Evolutionary conservation across 495 filamentous ascomycete genomes (phyloP).

Genomic region (Geoglossum glabrum): DNA sequence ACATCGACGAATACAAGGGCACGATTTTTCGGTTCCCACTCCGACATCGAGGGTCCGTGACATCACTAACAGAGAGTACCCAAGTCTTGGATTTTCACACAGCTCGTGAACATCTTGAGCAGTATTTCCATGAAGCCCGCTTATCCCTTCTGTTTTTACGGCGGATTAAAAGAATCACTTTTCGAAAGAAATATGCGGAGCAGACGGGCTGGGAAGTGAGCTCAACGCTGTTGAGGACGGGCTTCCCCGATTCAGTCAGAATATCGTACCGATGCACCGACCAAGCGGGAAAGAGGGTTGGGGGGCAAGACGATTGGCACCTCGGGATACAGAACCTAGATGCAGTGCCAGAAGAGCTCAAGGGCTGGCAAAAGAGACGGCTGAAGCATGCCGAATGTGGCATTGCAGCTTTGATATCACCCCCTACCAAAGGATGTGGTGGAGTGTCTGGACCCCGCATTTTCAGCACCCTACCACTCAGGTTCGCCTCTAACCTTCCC

Average conservation of each 20-base stretch:
- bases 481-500: constrained; percentile 14
- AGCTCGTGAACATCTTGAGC: constrained; percentile 6
- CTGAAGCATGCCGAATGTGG: constrained; percentile 20
- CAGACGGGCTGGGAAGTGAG: constrained; percentile 3
- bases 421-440: background rate
- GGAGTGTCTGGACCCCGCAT: constrained; percentile 7
- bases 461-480: constrained; percentile 19
- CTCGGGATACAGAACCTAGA: constrained; percentile 11
- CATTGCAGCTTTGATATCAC: constrained; percentile 13
- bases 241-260: background rate
- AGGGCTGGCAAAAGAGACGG: background rate
- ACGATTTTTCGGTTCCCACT: constrained; percentile 25
- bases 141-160: constrained; percentile 17
- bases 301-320: constrained; percentile 10
- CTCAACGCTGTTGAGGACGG: too few species aligned
- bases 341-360: constrained; percentile 2
- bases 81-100: constrained; percentile 1
- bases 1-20: constrained; percentile 16
- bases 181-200: constrained; percentile 6
- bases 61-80: constrained; percentile 7
- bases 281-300: background rate
- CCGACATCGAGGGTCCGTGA: background rate
- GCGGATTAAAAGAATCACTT: constrained; percentile 12
- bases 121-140: constrained; percentile 17
- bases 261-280: background rate